phyloP scores from a whole-genome alignment of 2,329 filamentous ascomycete species.

The Verticillium isaacii region DNA sequence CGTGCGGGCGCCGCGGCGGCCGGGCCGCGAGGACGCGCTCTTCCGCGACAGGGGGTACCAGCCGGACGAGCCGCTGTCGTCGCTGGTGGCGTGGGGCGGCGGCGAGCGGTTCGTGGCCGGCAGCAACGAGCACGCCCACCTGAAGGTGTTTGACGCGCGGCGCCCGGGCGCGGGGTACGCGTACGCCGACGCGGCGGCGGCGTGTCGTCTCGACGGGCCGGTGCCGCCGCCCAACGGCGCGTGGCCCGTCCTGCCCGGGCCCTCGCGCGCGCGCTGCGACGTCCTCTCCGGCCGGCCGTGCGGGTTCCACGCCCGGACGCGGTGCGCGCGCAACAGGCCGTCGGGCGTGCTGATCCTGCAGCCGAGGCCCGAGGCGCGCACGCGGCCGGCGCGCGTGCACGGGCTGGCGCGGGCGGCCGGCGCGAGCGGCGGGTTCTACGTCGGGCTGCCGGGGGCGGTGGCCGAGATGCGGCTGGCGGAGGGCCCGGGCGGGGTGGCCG shows the following conservation, averaged over 20 bases:
- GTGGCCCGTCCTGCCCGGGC: too few relatives aligned
- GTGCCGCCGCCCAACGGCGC: not conserved
- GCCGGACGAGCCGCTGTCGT: constrained; percentile 37
- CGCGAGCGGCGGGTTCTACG: too few relatives aligned
- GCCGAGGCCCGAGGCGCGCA: constrained; percentile 20
- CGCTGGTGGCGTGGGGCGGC: constrained; percentile 41
- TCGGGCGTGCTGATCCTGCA: constrained; percentile 42
- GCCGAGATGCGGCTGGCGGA: too few relatives aligned
- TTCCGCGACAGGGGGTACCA: constrained; percentile 49
- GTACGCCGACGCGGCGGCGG: constrained; percentile 36
- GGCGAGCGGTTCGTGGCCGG: constrained; percentile 47
- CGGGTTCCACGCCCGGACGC: constrained; percentile 42
- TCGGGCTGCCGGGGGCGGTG: too few relatives aligned
- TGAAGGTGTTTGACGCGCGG: constrained; percentile 52
- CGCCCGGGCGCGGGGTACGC: constrained; percentile 39
- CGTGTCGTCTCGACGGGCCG: not conserved
- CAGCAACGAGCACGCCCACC: constrained; percentile 33
- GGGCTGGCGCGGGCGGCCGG: constrained; percentile 34
- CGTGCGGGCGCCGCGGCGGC: constrained; percentile 36
- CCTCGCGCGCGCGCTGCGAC: constrained; percentile 24
- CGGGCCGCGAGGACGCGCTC: constrained; percentile 33
- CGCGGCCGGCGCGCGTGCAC: constrained; percentile 31
- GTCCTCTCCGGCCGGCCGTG: constrained; percentile 27
- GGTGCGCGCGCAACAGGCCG: constrained; percentile 38
- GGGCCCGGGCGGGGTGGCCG: not conserved